Evolutionary conservation across 257 asterid species (phyloP).

Genomic region (Rubia yunnanensis): DNA sequence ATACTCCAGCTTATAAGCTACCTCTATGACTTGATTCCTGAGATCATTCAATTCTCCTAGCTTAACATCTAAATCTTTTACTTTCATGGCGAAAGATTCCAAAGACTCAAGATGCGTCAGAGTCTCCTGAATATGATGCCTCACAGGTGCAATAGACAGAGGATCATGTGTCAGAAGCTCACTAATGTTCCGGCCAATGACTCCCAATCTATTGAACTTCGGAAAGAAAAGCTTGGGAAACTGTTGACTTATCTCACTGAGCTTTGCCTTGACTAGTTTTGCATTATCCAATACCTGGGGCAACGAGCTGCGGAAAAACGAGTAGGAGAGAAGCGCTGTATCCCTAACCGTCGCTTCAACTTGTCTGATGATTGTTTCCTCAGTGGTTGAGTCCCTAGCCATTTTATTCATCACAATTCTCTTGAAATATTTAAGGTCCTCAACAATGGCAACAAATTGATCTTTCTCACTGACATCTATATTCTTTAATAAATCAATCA

Average conservation of each 20-base stretch:
- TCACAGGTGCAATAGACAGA: not conserved
- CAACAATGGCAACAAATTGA: not conserved
- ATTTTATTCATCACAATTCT: too few relatives aligned
- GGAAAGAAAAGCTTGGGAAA: not conserved
- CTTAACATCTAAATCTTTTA: not conserved
- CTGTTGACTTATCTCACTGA: not conserved
- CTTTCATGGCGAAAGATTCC: not conserved
- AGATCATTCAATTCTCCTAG: not conserved
- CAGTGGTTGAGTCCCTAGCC: not conserved
- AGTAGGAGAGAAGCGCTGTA: not conserved
- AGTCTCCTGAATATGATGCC: not conserved
- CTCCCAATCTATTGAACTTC: not conserved
- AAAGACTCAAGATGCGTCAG: not conserved
- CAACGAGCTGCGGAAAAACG: not conserved
- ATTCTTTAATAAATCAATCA: not conserved
- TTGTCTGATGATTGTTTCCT: not conserved
- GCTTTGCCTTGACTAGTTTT: slow-evolving; percentile 5
- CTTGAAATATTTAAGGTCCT: not conserved
- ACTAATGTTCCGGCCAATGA: not conserved
- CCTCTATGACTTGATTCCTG: not conserved
- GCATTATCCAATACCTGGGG: not conserved
- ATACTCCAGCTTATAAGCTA: not conserved
- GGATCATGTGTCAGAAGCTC: not conserved
- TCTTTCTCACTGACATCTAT: not conserved
- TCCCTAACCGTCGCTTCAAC: not conserved